phyloP scores from a whole-genome alignment of 2,329 filamentous ascomycete species.

The Cephalotrichum gorgonifer region DNA sequence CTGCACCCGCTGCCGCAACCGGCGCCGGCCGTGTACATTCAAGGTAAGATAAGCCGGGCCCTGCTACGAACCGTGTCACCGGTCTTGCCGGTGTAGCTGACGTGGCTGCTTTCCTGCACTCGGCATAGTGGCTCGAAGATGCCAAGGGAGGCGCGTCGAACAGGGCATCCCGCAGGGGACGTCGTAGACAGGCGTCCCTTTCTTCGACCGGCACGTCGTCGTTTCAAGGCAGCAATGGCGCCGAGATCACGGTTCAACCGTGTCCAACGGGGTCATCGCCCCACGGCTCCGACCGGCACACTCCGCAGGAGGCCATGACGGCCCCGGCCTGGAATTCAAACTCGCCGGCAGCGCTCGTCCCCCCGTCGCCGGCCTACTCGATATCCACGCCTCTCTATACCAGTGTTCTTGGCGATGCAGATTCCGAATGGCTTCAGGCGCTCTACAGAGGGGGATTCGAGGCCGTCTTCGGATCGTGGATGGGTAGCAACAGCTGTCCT shows the following conservation, averaged over 20 bases:
- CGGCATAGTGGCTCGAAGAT: slow-evolving; percentile 16
- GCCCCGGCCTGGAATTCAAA: background rate
- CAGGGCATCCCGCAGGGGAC: slow-evolving; percentile 7
- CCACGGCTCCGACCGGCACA: background rate
- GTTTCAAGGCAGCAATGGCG: background rate
- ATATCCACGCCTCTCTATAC: slow-evolving; percentile 3
- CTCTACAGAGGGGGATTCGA: slow-evolving; percentile 26
- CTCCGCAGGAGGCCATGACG: background rate
- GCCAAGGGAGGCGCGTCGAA: slow-evolving; percentile 9
- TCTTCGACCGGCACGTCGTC: slow-evolving; percentile 7
- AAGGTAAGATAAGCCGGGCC: slow-evolving; percentile 12
- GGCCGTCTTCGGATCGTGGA: slow-evolving; percentile 28
- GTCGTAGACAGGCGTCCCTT: slow-evolving; percentile 8
- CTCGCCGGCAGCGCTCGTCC: background rate
- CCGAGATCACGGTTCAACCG: background rate
- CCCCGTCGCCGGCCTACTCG: background rate
- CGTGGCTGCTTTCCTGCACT: background rate
- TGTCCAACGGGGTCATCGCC: slow-evolving; percentile 1
- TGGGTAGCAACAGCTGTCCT: slow-evolving; percentile 29
- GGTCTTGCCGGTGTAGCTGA: slow-evolving; percentile 4
- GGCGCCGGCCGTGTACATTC: slow-evolving; percentile 17
- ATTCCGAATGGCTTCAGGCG: slow-evolving; percentile 14
- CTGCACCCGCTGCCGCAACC: slow-evolving; percentile 47
- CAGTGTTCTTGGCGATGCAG: slow-evolving; percentile 6
- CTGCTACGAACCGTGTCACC: background rate